These are phyloP conservation scores for Dactylellina leptospora DNA, from an alignment of 2,329 filamentous ascomycete genomes.

Conservation along the genomic window DNA sequence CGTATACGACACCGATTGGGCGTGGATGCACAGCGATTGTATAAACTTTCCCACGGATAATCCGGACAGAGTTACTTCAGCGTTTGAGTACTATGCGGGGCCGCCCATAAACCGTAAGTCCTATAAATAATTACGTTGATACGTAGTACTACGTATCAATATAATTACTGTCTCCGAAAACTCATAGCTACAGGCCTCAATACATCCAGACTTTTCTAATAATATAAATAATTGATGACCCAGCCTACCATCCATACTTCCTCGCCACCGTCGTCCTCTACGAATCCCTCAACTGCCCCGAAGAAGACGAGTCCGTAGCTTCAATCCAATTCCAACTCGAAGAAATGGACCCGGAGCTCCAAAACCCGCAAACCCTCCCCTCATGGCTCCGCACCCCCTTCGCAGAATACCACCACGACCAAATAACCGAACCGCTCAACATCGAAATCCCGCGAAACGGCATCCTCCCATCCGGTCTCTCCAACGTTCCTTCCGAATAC, in stretches of 20 bases:
- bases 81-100: constrained; percentile 8
- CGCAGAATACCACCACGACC: background rate
- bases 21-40: constrained; percentile 15
- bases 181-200: too few species aligned
- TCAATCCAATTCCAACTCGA: constrained; percentile 1
- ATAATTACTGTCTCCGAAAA: background rate
- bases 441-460: background rate
- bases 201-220: too few species aligned
- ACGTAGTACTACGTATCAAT: background rate
- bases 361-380: background rate
- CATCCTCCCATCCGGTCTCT: background rate
- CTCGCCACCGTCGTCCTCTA: background rate
- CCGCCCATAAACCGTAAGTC: constrained; percentile 15
- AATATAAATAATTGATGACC: background rate
- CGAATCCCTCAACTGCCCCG: background rate
- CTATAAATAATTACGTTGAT: too few species aligned
- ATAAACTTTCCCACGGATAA: constrained; percentile 10
- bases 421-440: too few species aligned
- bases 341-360: too few species aligned
- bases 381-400: background rate
- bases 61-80: background rate
- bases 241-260: constrained; percentile 23
- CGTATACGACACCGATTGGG: constrained; percentile 3
- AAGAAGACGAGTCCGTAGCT: background rate
- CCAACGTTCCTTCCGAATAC: background rate